Percentiles rank a stretch among this genome's conserved stretches.
These are phyloP conservation scores for Botrytis galanthina DNA, from an alignment of 2,329 filamentous ascomycete species.

Conservation along the genomic window DNA sequence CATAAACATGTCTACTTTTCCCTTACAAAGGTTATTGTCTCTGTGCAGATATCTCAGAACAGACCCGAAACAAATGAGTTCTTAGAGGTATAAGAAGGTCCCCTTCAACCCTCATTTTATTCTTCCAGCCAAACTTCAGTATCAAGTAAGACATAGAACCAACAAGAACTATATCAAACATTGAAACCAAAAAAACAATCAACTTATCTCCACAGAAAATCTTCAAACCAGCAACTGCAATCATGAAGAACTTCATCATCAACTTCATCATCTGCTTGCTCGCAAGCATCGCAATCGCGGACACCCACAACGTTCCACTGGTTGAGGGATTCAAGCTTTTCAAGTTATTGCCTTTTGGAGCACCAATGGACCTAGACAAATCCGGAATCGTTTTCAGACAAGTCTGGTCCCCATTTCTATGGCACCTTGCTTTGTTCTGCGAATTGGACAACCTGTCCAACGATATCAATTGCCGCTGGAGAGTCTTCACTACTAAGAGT, in stretches of 20 bases:
- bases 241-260: background rate
- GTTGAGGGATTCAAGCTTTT: background rate
- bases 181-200: background rate
- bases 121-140: background rate
- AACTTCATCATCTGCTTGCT: background rate
- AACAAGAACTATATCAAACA: background rate
- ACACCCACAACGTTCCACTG: background rate
- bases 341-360: background rate
- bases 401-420: background rate
- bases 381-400: background rate
- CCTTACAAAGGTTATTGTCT: background rate
- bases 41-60: background rate
- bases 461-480: background rate
- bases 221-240: background rate
- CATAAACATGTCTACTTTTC: background rate
- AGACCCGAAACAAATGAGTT: background rate
- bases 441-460: background rate
- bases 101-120: background rate
- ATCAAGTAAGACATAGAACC: background rate
- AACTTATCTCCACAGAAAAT: background rate
- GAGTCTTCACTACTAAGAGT: fast-evolving
- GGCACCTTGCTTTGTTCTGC: background rate
- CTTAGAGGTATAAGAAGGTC: background rate
- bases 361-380: background rate
- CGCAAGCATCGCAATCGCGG: background rate